These are phyloP conservation scores for Verticillium klebahnii DNA, from an alignment of 2,329 filamentous ascomycete species.

Conservation along the genomic window DNA sequence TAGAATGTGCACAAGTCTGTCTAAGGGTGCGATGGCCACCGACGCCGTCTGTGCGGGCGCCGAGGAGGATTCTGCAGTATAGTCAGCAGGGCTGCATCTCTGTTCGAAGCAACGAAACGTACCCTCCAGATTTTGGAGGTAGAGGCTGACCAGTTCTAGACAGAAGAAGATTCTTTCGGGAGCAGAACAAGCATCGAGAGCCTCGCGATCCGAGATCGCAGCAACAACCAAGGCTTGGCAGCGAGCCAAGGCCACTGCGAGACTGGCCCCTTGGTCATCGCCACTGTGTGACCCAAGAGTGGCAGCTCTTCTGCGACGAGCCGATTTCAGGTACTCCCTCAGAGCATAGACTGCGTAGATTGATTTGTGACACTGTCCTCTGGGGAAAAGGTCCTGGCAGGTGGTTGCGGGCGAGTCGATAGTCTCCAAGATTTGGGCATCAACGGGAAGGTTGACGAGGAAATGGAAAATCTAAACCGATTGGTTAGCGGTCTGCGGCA, in stretches of 20 bases:
- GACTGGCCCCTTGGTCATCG: conserved; percentile 13
- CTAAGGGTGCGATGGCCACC: conserved; percentile 15
- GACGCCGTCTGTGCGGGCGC: neutral
- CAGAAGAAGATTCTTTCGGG: conserved; percentile 44
- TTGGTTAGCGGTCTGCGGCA: conserved; percentile 13
- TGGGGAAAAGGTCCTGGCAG: conserved; percentile 61
- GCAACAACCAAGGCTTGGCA: conserved; percentile 51
- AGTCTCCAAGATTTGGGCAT: conserved; percentile 54
- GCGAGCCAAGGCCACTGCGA: conserved; percentile 26
- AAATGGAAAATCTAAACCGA: conserved; percentile 60
- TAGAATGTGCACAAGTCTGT: conserved; percentile 25
- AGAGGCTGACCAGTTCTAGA: conserved; percentile 50
- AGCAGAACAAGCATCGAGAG: conserved; percentile 20
- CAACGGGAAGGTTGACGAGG: conserved; percentile 63
- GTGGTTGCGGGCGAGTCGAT: conserved; percentile 51
- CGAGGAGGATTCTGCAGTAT: conserved; percentile 15
- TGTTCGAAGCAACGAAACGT: conserved; percentile 14
- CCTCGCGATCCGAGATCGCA: conserved; percentile 9
- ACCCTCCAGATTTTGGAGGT: conserved; percentile 53
- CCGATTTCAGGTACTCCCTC: conserved; percentile 50
- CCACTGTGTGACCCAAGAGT: conserved; percentile 4
- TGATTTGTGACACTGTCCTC: conserved; percentile 65
- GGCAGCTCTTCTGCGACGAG: conserved; percentile 24
- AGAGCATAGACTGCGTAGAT: conserved; percentile 70
- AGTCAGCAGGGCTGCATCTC: conserved; percentile 12